Evolutionary conservation across 192 early-diverging fungal genomes (phyloP).

Genomic region (Dissophora globulifera): DNA sequence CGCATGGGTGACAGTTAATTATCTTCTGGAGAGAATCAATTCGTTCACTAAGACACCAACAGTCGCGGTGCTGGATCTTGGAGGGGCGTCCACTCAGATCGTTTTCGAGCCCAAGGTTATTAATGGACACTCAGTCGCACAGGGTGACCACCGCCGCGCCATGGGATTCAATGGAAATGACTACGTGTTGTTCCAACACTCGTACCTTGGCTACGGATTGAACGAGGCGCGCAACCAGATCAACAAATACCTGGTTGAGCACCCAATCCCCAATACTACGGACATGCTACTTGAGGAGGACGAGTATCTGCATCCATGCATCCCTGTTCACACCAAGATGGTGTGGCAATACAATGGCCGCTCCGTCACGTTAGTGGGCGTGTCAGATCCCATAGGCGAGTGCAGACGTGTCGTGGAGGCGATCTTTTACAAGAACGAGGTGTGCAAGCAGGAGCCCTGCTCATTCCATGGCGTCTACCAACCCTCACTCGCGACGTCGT

Average conservation of each 20-base stretch:
- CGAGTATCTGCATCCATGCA: slow-evolving; percentile 65
- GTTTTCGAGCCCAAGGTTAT: slow-evolving; percentile 87
- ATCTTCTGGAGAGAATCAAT: slow-evolving; percentile 78
- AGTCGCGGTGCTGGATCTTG: slow-evolving; percentile 94
- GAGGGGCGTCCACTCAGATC: slow-evolving; percentile 97
- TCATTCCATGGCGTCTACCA: slow-evolving; percentile 94
- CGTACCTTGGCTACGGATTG: slow-evolving; percentile 93
- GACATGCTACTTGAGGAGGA: slow-evolving; percentile 35
- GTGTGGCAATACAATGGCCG: slow-evolving; percentile 14
- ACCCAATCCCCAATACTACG: slow-evolving; percentile 25
- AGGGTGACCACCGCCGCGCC: slow-evolving; percentile 80
- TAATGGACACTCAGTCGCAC: slow-evolving; percentile 53
- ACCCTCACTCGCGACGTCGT: slow-evolving; percentile 76
- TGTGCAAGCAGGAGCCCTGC: slow-evolving; percentile 74
- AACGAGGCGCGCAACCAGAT: slow-evolving; percentile 85
- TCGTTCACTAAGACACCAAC: slow-evolving; percentile 63
- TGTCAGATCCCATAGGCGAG: slow-evolving; percentile 63
- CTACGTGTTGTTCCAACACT: slow-evolving; percentile 94
- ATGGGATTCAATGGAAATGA: slow-evolving; percentile 75
- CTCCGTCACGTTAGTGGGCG: slow-evolving; percentile 62
- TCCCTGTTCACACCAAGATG: slow-evolving; percentile 35
- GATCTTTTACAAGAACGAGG: slow-evolving; percentile 81
- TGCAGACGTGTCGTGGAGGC: slow-evolving; percentile 65
- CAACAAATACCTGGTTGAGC: slow-evolving; percentile 58
- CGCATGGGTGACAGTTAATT: slow-evolving; percentile 99